Conservation (phyloP, 192 early-diverging fungal species). For the Phycomyces blakesleeanus region DNA sequence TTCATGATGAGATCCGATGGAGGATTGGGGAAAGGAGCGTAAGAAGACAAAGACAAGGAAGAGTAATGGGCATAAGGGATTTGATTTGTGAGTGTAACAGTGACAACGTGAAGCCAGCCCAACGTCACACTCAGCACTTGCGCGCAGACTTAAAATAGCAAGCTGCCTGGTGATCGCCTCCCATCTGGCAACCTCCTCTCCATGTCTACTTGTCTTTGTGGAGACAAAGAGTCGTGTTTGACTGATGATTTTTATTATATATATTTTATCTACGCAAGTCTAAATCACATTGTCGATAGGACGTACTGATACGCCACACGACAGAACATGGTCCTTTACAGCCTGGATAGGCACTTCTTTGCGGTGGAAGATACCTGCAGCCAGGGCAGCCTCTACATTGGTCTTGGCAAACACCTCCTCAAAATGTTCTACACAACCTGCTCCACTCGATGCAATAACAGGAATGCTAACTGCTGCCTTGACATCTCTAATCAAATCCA, state of each 20-base stretch:
- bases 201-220: too few species aligned
- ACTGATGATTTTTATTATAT: constrained; percentile 5
- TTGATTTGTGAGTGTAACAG: not conserved
- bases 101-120: constrained; percentile 11
- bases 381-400: constrained; percentile 91
- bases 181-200: too few species aligned
- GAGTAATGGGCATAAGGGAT: constrained; percentile 1
- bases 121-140: constrained; percentile 17
- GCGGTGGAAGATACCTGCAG: constrained; percentile 98
- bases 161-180: constrained; percentile 4
- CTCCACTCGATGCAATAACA: constrained; percentile 97
- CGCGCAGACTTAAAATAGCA: constrained; percentile 13
- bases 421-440: constrained; percentile 87
- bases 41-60: constrained; percentile 5
- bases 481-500: constrained; percentile 77
- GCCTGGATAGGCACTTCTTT: constrained; percentile 84
- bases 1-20: not conserved
- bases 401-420: constrained; percentile 80
- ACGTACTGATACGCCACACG: constrained; percentile 52
- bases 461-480: constrained; percentile 84
- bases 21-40: not conserved
- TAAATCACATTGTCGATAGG: constrained; percentile 27
- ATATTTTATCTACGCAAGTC: not conserved
- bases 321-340: constrained; percentile 74
- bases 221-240: not conserved